Conservation (phyloP, 2,329 filamentous ascomycete genomes). For the Diaporthe humulicola region DNA sequence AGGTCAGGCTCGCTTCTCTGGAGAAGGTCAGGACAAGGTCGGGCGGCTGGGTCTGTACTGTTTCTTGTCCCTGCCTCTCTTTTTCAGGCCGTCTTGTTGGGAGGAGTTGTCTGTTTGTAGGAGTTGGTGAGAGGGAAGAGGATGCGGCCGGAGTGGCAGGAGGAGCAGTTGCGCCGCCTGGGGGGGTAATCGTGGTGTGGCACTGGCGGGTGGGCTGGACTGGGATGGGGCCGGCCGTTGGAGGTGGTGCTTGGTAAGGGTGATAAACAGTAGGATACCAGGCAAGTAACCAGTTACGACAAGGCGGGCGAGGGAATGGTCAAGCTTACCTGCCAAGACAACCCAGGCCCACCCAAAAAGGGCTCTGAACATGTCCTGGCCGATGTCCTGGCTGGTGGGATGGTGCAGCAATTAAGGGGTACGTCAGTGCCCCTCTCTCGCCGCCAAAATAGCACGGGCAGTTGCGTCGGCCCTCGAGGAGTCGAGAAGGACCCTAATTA, state of each 20-base stretch:
- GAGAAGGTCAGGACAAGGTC: background rate
- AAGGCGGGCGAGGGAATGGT: slow-evolving; percentile 21
- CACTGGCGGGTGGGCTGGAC: slow-evolving; percentile 18
- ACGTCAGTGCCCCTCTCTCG: slow-evolving; percentile 28
- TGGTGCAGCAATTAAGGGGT: slow-evolving; percentile 30
- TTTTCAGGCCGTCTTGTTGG: background rate
- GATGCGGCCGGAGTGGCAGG: slow-evolving; percentile 16
- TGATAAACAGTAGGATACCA: too few relatives aligned
- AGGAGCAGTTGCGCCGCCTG: slow-evolving; percentile 13
- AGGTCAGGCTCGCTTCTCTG: background rate
- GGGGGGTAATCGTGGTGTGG: slow-evolving; percentile 21
- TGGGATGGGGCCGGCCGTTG: slow-evolving; percentile 22
- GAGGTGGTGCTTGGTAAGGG: slow-evolving; percentile 20
- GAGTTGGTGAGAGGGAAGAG: slow-evolving; percentile 17
- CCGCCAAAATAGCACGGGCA: slow-evolving; percentile 24
- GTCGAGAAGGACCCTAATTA: background rate
- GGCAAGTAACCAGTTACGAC: background rate
- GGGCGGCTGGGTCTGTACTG: background rate
- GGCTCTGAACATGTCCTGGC: slow-evolving; percentile 3
- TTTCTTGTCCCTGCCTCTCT: background rate
- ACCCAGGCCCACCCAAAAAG: background rate
- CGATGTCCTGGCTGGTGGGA: slow-evolving; percentile 1
- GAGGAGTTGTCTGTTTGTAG: background rate
- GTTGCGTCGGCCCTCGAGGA: slow-evolving; percentile 23
- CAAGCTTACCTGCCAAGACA: slow-evolving; percentile 27